Base-by-base conservation (phyloP, 2,329 filamentous ascomycete species). In the Sarocladium brachiariae region DNA sequence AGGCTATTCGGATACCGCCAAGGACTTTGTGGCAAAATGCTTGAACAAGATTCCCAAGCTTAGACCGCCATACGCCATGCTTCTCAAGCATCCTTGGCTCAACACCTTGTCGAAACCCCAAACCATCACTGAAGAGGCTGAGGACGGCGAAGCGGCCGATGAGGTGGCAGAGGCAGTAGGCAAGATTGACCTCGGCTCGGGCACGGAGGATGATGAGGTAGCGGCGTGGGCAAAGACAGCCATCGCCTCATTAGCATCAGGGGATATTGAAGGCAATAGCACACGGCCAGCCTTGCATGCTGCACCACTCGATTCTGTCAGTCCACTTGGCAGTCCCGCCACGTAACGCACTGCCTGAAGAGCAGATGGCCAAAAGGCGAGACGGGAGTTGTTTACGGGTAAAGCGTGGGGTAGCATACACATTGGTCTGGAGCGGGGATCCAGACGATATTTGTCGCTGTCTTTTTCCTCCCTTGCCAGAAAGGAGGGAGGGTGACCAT, bases 21-120 rank as follows among this genome's bases (percentile, higher is more conserved):
- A 84, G 51, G 86, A 92, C 59, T 99, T 99, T 69, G 92, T 99
- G 21, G 77, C 80, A 34, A 85, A 85, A 39, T 97, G 93, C 65
- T 76, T 99, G 43, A 90, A 96, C 74, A 99, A 99, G 68, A 86
- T 89, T 19, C 89, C 93, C 8, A 87, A 88, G 58, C 80, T 95
- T 53, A 83, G 93, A n/a, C 92, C 91, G n/a, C 93, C 87, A 0
- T 99, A 99, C 64, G 82, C 86, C 49, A 90, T 89, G 76, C 79
- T 99, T 4, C 77, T 99, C 10, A 83, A 89, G 60, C 92, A 97
- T 63, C 83, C 88, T 24, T 99, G 93, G 93, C 77, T 99, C 4
- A 77, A 82, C 8, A 76, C 81, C 1, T 74, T 96, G 33, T 80
- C 84, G 55, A 87, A 90, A 58, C 88, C 88, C 2, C 77, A 82